Base-by-base conservation (phyloP, 768 basidiomycete species). In the Galerina sulciceps region DNA sequence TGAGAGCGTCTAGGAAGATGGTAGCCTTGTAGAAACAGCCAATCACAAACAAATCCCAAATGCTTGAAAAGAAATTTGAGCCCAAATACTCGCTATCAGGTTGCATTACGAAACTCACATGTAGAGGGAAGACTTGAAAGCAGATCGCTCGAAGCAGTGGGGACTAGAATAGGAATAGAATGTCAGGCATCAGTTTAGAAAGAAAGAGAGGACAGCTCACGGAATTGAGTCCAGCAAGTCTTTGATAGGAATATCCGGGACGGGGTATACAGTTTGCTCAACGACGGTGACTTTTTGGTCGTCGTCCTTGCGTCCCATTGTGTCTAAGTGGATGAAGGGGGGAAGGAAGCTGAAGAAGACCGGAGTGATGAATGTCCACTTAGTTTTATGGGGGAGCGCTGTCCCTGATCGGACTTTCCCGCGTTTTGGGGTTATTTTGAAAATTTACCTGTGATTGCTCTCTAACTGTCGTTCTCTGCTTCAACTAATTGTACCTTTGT, bases 91-190 rank as follows among this genome's bases (percentile, higher is more conserved):
- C 37, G 51, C 11, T 45, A 45, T 36, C 50, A 51, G 3, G 10
- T 23, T 23, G 17, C 43, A 14, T 26, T 20, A 22, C 11, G 41
- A 6, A 23, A 73, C 87, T 58, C 73, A 92, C 91, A 96, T 78
- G 72, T 97, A 94, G 51, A 82, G 58, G 1, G 85, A 87, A 4
- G 94, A 94, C 70, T 80, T 83, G 66, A 95, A 60, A 4, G 93
- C 91, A 0, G 93, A 96, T 59, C 96, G 91, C 79, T 96, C 81
- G 76, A 88, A 93, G 79, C 96, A 98, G 75, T 94, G 94, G 9
- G 89, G 64, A 13, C 91, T 93, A 60, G 26, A 55, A 41, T 48
- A 22, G 10, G 20, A 14, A 14, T 4, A 26, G 35, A 59, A 57
- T 55, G 53, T 53, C 53, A 37, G 52, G 23, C 23, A 65, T 20